phyloP scores from a whole-genome alignment of 306 rosid species.

The Gillenia trifoliata region DNA sequence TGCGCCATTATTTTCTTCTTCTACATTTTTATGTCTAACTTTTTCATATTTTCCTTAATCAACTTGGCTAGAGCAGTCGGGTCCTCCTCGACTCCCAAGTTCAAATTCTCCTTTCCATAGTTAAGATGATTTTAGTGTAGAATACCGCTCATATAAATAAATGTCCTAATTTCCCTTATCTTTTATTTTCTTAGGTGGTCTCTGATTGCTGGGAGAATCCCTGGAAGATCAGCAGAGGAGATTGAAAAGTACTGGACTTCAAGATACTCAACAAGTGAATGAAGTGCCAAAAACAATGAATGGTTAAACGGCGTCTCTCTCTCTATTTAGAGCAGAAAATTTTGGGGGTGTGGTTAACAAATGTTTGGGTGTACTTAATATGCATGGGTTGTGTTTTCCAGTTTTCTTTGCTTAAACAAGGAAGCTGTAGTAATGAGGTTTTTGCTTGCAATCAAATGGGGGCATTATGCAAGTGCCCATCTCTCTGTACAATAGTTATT shows the following conservation, averaged over 20 bases:
- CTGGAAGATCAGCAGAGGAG: conserved; percentile 96
- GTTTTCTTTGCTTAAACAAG: not conserved
- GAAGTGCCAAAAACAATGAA: not conserved
- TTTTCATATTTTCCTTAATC: not conserved
- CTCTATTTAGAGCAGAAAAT: conserved; percentile 25
- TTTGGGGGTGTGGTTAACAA: conserved; percentile 19
- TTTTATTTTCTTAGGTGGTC: conserved; percentile 54
- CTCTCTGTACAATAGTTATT: conserved; percentile 21
- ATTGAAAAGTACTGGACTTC: conserved; percentile 82
- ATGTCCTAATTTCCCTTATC: not conserved
- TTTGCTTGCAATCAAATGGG: conserved; percentile 16
- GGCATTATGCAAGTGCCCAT: conserved; percentile 13
- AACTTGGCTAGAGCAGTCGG: not conserved
- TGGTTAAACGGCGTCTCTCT: conserved; percentile 9
- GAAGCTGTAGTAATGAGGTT: conserved; percentile 5
- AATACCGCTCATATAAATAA: not conserved
- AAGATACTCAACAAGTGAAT: conserved; percentile 60
- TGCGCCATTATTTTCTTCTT: conserved; percentile 13
- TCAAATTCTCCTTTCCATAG: not conserved
- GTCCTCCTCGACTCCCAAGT: not conserved
- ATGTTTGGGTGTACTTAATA: conserved; percentile 19
- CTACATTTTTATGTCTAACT: not conserved
- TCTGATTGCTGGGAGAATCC: conserved; percentile 94
- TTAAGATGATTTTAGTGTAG: not conserved
- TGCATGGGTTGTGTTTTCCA: conserved; percentile 8